Evolutionary conservation across 129 eudicot genomes (phyloP).

Genomic region (Smallanthus sonchifolius): DNA sequence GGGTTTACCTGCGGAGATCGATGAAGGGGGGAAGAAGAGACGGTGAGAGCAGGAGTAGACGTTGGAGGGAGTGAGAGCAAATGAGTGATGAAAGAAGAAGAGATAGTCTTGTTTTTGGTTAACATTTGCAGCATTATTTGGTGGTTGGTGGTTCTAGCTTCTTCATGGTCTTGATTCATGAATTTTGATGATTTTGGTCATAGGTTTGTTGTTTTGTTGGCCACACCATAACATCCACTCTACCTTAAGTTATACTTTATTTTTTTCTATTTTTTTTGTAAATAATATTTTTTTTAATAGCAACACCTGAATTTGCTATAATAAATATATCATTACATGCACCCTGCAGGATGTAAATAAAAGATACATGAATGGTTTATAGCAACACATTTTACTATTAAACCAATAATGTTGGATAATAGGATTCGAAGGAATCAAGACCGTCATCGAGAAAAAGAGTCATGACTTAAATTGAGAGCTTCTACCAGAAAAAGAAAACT

Average conservation of each 20-base stretch:
- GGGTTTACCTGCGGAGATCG: conserved; percentile 30
- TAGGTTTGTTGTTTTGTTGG: background rate
- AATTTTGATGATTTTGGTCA: background rate
- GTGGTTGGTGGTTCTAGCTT: background rate
- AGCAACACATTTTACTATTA: too few relatives aligned
- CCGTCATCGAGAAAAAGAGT: too few relatives aligned
- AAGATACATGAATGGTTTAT: too few relatives aligned
- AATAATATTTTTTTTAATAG: too few relatives aligned
- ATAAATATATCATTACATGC: too few relatives aligned
- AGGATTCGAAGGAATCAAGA: too few relatives aligned
- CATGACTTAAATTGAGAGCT: too few relatives aligned
- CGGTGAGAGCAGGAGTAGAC: conserved; percentile 14
- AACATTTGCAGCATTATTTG: conserved; percentile 40
- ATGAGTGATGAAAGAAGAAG: conserved; percentile 36
- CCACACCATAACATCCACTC: background rate
- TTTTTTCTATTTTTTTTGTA: too few relatives aligned
- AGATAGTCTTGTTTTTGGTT: conserved; percentile 51
- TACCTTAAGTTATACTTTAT: background rate
- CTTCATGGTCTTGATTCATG: background rate
- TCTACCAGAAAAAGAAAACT: too few relatives aligned
- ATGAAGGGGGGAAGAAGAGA: conserved; percentile 23
- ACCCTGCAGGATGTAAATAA: too few relatives aligned
- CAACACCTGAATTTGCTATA: too few relatives aligned
- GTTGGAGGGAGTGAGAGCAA: conserved; percentile 28
- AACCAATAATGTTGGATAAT: too few relatives aligned